A percentile compares a stretch with the other conserved stretches of the same genome.
Conservation (phyloP, 225 moss, liverwort and hornwort genomes). For the Rhytidiadelphus loreus region DNA sequence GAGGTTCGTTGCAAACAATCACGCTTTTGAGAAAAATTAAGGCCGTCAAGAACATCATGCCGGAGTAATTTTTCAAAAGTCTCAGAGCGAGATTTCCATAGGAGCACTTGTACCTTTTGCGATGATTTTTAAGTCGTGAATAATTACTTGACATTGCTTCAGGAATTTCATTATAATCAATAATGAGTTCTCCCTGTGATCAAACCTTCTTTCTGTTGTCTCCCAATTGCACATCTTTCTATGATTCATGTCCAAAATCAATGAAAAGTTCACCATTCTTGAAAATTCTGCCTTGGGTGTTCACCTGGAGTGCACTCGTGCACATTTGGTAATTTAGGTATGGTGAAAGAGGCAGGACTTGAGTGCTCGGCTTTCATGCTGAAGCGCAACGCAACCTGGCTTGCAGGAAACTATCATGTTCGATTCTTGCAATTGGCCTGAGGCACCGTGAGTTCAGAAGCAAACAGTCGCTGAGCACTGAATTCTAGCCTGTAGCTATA, state of each 20-base stretch:
- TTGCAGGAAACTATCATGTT: no score
- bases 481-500: no score
- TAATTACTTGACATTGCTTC: neutral
- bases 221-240: neutral
- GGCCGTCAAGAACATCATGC: neutral
- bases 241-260: neutral
- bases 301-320: no score
- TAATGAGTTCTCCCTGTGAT: neutral
- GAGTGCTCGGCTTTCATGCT: no score
- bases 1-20: neutral
- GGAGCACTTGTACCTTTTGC: neutral
- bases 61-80: neutral
- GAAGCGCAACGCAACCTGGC: no score
- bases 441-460: no score
- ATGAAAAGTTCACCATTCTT: neutral
- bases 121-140: neutral
- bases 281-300: neutral
- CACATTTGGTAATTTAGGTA: no score
- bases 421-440: no score
- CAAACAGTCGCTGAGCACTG: no score
- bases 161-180: neutral
- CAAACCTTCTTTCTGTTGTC: neutral
- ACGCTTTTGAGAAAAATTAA: neutral
- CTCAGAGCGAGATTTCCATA: neutral
- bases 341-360: no score